Conservation (phyloP, 352 stramenopile genomes). For the Phytophthora podocarpi region DNA sequence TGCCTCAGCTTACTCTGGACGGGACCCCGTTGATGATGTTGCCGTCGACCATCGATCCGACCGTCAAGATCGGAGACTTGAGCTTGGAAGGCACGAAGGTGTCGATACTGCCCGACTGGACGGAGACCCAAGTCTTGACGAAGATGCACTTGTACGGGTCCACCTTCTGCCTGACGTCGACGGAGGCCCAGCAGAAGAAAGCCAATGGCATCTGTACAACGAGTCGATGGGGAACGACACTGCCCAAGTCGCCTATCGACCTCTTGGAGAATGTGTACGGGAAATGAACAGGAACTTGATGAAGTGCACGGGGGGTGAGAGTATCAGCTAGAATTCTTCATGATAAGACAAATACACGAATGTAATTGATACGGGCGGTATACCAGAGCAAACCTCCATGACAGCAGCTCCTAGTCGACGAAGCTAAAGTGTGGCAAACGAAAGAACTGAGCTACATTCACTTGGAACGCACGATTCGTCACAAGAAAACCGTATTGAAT, state of each 20-base stretch:
- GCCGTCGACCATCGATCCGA: slow-evolving; percentile 16
- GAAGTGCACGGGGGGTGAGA: too few species aligned
- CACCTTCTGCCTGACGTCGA: slow-evolving; percentile 17
- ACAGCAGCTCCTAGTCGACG: not conserved
- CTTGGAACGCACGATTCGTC: slow-evolving; percentile 1
- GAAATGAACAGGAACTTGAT: not conserved
- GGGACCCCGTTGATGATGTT: slow-evolving; percentile 17
- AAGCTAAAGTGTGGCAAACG: not conserved
- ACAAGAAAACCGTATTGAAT: slow-evolving; percentile 38
- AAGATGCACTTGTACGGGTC: slow-evolving; percentile 28
- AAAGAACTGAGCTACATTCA: not conserved
- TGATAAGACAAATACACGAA: slow-evolving; percentile 1
- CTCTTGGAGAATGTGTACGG: slow-evolving; percentile 16
- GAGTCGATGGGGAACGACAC: slow-evolving; percentile 11
- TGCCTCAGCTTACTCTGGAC: slow-evolving; percentile 24
- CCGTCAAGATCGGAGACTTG: slow-evolving; percentile 29
- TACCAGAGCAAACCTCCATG: not conserved
- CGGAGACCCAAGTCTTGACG: slow-evolving; percentile 16
- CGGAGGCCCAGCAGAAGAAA: slow-evolving; percentile 6
- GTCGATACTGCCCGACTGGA: slow-evolving; percentile 20
- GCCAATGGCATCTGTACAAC: slow-evolving; percentile 21
- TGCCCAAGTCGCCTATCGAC: slow-evolving; percentile 18
- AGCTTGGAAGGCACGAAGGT: slow-evolving; percentile 25
- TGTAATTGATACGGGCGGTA: not conserved
- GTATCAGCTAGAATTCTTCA: too few species aligned